Evolutionary conservation across 106 monocot genomes (phyloP), one percentile per base, ranked within the genome.

Genomic region (Amphibolis antarctica): DNA sequence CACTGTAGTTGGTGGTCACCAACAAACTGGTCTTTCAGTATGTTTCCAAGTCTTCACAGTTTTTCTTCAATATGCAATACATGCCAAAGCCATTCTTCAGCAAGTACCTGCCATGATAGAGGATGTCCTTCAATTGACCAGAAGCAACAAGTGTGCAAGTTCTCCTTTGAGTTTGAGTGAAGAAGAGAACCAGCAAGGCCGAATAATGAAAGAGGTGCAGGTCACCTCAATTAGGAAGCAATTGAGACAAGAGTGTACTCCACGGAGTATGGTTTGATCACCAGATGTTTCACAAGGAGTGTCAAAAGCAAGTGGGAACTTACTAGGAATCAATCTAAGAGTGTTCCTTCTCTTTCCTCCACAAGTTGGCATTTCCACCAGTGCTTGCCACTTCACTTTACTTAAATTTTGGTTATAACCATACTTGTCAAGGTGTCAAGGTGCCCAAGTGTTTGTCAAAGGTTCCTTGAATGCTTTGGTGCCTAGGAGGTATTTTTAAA

Each of bases 121-220:
- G 53, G 51, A 83, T 85, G 10, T 70, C 60, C 5, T 66, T 70
- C 0, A 66, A 1, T 10, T 72, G 46, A 51, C 89, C 88, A 1
- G 93, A 76, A 21, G 66, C 12, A 20, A 88, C 93, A 23, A 88
- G 58, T 19, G 88, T 88, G 69, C 88, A 93, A 5, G 93, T 93
- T 42, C 88, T 88, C 12, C 93, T 88, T 5, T 85, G 80, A 31
- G 79, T 76, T 70, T 88, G 83, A 29, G 85, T 79, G 26, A 93
- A 24, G 69, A 93, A 88, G 72, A 88, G 81, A 54, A 74, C 61
- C 0, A 76, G 74, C 1, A 88, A 85, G 28, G 81, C 85, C 0
- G 68, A 55, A 47, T 93, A 93, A 52, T 62, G 63, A 69, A 93
- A 93, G 7, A 75, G 56, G 71, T 85, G 83, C 53, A 85, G 81